phyloP scores from a whole-genome alignment of 768 basidiomycete species.

The Cystobasidium onofrii region DNA sequence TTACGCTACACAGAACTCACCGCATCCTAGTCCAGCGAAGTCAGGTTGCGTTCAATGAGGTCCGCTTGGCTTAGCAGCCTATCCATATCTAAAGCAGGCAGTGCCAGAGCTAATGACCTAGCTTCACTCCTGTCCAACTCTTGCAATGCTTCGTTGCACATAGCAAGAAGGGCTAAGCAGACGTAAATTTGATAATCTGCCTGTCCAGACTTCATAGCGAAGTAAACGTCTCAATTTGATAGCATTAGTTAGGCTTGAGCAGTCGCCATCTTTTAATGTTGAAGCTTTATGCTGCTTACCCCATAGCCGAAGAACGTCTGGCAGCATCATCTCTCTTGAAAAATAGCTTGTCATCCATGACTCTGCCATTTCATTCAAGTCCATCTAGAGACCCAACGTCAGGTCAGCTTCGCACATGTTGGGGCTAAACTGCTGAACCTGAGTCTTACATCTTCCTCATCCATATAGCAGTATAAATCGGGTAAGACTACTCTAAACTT shows the following conservation, averaged over 20 bases:
- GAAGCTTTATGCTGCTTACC: neutral
- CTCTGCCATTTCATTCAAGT: neutral
- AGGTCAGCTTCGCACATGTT: too few species aligned
- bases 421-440: too few species aligned
- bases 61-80: neutral
- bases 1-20: too few species aligned
- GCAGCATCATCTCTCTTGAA: neutral
- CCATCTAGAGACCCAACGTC: too few species aligned
- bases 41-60: neutral
- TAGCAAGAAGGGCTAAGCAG: neutral
- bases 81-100: neutral
- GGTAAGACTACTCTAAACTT: neutral
- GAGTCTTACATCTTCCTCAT: neutral
- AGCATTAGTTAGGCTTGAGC: too few species aligned
- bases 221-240: neutral
- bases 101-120: neutral
- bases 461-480: neutral
- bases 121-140: neutral
- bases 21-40: neutral
- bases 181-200: neutral
- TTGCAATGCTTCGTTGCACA: neutral
- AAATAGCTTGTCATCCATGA: neutral
- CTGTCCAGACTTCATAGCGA: neutral
- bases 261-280: too few species aligned
- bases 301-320: neutral